Evolutionary conservation across 2,329 filamentous ascomycete species (phyloP).

Genomic region (Lasiodiplodia hormozganensis): DNA sequence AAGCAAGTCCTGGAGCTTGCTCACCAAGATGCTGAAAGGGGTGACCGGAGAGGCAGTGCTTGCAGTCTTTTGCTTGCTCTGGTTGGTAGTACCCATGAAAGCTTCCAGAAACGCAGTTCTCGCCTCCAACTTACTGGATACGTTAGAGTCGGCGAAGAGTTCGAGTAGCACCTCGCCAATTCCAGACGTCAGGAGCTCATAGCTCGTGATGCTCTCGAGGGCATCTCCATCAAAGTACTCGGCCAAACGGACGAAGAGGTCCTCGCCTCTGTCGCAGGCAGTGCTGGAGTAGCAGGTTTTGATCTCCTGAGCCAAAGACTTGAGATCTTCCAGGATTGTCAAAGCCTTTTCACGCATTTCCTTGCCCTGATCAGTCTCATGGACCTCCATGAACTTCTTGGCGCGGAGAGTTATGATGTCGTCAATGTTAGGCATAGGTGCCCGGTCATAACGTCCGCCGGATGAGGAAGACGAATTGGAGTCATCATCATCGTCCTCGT

Average conservation of each 20-base stretch:
- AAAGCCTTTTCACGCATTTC: slow-evolving; percentile 79
- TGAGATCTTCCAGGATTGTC: slow-evolving; percentile 76
- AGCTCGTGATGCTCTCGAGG: slow-evolving; percentile 91
- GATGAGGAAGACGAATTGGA: slow-evolving; percentile 69
- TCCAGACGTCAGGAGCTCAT: slow-evolving; percentile 88
- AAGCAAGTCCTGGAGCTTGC: slow-evolving; percentile 93
- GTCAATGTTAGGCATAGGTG: slow-evolving; percentile 60
- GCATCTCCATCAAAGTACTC: slow-evolving; percentile 88
- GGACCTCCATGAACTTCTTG: slow-evolving; percentile 80
- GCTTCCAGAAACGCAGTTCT: slow-evolving; percentile 86
- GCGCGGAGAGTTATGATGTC: slow-evolving; percentile 78
- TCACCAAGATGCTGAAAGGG: slow-evolving; percentile 87
- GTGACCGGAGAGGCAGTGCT: slow-evolving; percentile 75
- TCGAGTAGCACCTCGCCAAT: slow-evolving; percentile 84
- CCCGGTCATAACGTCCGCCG: slow-evolving; percentile 38
- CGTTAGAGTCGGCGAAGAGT: slow-evolving; percentile 77
- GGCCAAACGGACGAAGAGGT: slow-evolving; percentile 77
- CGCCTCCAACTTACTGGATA: slow-evolving; percentile 62
- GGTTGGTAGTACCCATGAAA: slow-evolving; percentile 81
- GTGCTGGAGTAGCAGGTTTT: slow-evolving; percentile 69
- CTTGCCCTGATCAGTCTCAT: slow-evolving; percentile 78
- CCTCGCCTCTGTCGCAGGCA: slow-evolving; percentile 58
- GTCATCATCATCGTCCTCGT: slow-evolving; percentile 63
- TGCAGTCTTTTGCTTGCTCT: slow-evolving; percentile 67
- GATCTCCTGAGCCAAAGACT: slow-evolving; percentile 74